phyloP scores from a whole-genome alignment of 495 filamentous ascomycete species.

The Sabuloglossum arenarium region DNA sequence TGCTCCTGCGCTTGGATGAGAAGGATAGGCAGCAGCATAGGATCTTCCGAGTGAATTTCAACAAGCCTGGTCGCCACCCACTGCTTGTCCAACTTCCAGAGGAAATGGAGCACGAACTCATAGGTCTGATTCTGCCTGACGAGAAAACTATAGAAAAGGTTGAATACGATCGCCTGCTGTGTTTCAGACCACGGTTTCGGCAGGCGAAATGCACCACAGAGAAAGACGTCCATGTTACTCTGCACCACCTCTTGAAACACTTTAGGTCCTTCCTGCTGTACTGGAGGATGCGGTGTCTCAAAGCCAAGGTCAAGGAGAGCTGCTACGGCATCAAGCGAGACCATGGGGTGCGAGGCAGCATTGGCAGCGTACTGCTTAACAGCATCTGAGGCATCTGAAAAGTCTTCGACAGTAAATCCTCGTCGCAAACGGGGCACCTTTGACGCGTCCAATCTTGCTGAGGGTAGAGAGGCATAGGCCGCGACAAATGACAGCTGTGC shows the following conservation, averaged over 20 bases:
- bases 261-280: constrained; percentile 41
- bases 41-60: constrained; percentile 56
- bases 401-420: constrained; percentile 59
- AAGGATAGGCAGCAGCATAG: constrained; percentile 52
- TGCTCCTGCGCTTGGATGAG: constrained; percentile 63
- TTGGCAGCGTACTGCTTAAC: constrained; percentile 49
- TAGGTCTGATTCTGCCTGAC: constrained; percentile 42
- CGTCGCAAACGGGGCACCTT: constrained; percentile 61
- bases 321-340: constrained; percentile 68
- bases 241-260: constrained; percentile 47
- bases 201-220: constrained; percentile 53
- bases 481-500: constrained; percentile 81
- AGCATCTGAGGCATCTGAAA: constrained; percentile 43
- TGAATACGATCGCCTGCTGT: constrained; percentile 39
- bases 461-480: constrained; percentile 48
- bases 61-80: constrained; percentile 66
- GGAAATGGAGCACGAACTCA: constrained; percentile 66
- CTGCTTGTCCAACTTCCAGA: constrained; percentile 70
- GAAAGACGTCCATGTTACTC: constrained; percentile 49
- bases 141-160: constrained; percentile 39
- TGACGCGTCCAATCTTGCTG: constrained; percentile 57
- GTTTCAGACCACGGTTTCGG: constrained; percentile 41
- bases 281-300: constrained; percentile 40
- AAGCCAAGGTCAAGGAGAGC: constrained; percentile 56
- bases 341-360: constrained; percentile 66